Evolutionary conservation across 176 grass and related monocot genomes (phyloP).

Genomic region (Oryza australiensis): DNA sequence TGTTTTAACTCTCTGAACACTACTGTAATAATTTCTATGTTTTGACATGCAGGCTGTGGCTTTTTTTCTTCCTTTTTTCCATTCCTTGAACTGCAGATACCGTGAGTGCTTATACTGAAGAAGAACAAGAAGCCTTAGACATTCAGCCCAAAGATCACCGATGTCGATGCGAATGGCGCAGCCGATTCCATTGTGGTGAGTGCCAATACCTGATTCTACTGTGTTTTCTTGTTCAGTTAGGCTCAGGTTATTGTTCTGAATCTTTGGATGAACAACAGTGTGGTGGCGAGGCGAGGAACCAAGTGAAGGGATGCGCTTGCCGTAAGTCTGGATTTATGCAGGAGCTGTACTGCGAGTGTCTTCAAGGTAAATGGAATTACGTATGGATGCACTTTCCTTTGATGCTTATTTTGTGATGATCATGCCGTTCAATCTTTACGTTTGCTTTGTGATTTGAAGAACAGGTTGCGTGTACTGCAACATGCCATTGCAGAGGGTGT

Average conservation of each 20-base stretch:
- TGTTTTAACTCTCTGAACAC: too few species aligned
- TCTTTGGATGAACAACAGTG: neutral
- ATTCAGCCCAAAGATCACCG: neutral
- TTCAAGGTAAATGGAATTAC: constrained; percentile 33
- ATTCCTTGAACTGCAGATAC: constrained; percentile 14
- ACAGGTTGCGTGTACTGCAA: constrained; percentile 15
- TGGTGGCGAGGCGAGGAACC: neutral
- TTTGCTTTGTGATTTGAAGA: constrained; percentile 23
- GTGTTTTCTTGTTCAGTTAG: neutral
- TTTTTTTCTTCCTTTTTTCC: too few species aligned
- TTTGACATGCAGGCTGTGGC: too few species aligned
- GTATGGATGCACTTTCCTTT: neutral
- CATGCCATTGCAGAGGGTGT: constrained; percentile 31
- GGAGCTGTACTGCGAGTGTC: constrained; percentile 35
- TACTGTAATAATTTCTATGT: too few species aligned
- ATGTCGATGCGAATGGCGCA: neutral
- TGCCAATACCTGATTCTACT: neutral
- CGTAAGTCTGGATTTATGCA: neutral
- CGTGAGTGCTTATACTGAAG: neutral
- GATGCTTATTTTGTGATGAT: neutral
- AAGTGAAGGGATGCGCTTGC: constrained; percentile 28
- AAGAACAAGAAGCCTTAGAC: constrained; percentile 4
- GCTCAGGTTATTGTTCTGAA: neutral
- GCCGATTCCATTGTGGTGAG: neutral
- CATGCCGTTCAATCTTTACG: neutral